Base-by-base conservation (phyloP, 306 rosid genomes). In the Acmispon strigosus region DNA sequence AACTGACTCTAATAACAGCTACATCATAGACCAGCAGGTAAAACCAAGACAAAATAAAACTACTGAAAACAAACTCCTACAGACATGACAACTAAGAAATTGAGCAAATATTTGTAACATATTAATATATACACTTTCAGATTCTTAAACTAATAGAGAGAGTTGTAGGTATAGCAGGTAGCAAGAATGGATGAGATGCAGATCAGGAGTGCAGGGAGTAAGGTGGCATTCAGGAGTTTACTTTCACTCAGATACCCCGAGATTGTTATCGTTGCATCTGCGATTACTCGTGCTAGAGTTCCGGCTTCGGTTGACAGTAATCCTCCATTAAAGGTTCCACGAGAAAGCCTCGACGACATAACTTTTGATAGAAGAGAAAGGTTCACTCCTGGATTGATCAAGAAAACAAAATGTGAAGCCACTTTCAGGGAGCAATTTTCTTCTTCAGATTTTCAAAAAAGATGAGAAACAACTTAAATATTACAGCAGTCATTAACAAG, bases 281-380 rank as follows among this genome's bases (percentile, higher is more conserved):
- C 98, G 60, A 92, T 52, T 24, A 92, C 98, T 69, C 98, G 85
- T 41, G 98, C 98, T 59, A 92, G 69, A 5, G 98, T 92, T 66
- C 98, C 98, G 0, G 98, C 98, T 78, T 92, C 95, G 1, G 96
- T 92, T 7, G 96, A 87, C 41, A 92, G 85, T 75, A 92, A 63
- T 18, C 96, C 98, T 1, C 98, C 96, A 37, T 92, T 92, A 65
- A 52, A 89, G 12, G 98, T 92, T 58, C 98, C 96, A 1, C 81
- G 80, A 4, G 98, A 84, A 80, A 92, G 94, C 84, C 96, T 80
- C 0, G 98, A 87, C 0, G 96, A 89, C 96, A 92, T 92, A 62
- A 84, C 81, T 43, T 86, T 85, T 57, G 98, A 89, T 19, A 92
- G 89, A 56, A 92, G 94, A 16, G 96, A 87, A 62, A 92, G 84